Evolutionary conservation across 495 filamentous ascomycete genomes (phyloP).

Genomic region (Aspergillus asperescens): DNA sequence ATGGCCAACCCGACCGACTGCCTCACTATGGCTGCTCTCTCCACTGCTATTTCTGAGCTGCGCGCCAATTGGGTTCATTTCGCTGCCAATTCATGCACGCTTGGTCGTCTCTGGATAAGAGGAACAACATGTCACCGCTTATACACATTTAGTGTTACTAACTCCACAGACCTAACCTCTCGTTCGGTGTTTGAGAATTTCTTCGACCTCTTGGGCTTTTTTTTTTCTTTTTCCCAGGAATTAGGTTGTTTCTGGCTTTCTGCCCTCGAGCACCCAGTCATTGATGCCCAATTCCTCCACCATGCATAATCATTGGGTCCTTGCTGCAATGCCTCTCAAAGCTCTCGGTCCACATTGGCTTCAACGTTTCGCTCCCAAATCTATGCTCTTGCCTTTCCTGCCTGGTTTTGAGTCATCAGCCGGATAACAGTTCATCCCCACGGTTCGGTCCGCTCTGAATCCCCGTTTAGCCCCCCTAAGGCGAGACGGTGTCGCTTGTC

Average conservation of each 20-base stretch:
- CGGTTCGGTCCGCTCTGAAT: slow-evolving; percentile 25
- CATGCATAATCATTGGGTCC: slow-evolving; percentile 29
- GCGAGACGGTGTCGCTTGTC: slow-evolving; percentile 18
- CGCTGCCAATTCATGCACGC: slow-evolving; percentile 24
- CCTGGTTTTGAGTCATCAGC: slow-evolving; percentile 18
- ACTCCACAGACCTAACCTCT: slow-evolving; percentile 21
- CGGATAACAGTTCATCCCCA: slow-evolving; percentile 31
- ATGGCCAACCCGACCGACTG: slow-evolving; percentile 20
- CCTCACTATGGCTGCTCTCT: slow-evolving; percentile 24
- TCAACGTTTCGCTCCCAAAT: slow-evolving; percentile 18
- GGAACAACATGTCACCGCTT: slow-evolving; percentile 36
- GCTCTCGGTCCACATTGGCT: slow-evolving; percentile 22
- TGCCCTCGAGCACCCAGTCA: slow-evolving; percentile 19
- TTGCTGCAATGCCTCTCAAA: slow-evolving; percentile 23
- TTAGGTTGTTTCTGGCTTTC: slow-evolving; percentile 19
- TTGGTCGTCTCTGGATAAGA: slow-evolving; percentile 26
- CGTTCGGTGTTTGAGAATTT: slow-evolving; percentile 8
- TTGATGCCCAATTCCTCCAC: slow-evolving; percentile 41
- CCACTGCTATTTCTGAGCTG: slow-evolving; percentile 17
- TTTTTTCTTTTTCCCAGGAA: slow-evolving; percentile 7
- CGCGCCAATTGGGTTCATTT: slow-evolving; percentile 18
- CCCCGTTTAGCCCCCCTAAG: slow-evolving; percentile 21
- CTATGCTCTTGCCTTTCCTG: slow-evolving; percentile 21
- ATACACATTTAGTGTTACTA: slow-evolving; percentile 22
- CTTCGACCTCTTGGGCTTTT: neutral